Base-by-base conservation (phyloP, 2,329 filamentous ascomycete genomes). In the Pseudonectria buxi region DNA sequence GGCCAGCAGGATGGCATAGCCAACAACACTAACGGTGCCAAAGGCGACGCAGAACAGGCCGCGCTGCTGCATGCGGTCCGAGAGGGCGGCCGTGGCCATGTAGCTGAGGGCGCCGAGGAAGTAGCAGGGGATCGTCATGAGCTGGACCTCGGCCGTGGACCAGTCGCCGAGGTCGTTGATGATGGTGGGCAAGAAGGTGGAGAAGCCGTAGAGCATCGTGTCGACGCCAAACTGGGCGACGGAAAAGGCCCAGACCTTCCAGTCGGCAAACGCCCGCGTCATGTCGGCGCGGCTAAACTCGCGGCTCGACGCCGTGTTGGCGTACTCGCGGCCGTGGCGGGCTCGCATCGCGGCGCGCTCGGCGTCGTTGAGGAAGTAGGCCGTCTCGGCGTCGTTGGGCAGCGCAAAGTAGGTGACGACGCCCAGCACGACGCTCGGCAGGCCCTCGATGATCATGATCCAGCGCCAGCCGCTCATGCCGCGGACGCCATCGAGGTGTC, bases 71-170 rank as follows among this genome's bases (percentile, higher is more conserved):
- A 71, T 66, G 36, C 71, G 69, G 54, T 90, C 85, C 4, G 81
- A 86, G 29, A 84, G 58, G 49, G 71, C 74, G 0, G 83, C 83
- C 3, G 77, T 67, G 7, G 67, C 44, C 55, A 89, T 74, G 55
- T 87, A 89, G 0, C 72, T 74, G 6, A 81, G 67, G 0, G 83
- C 83, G 4, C 84, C 85, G 4, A 87, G 57, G 5, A 77, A 76
- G 55, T 89, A 89, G 58, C 82, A 86, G 0, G 85, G 85, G 30
- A 90, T 83, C 0, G 85, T 89, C 24, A 89, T 71, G 24, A 85
- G 75, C 56, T 89, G 84, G 6, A 86, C 75, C 51, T 84, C 69
- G 0, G 82, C 74, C 0, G 67, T 65, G 0, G 74, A 69, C 67
- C 82, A 86, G 10, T 49, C 40, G 3, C 82, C 80, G 33, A 89